Conservation (phyloP, 169 alveolate species). For the Cystoisospora suis region DNA sequence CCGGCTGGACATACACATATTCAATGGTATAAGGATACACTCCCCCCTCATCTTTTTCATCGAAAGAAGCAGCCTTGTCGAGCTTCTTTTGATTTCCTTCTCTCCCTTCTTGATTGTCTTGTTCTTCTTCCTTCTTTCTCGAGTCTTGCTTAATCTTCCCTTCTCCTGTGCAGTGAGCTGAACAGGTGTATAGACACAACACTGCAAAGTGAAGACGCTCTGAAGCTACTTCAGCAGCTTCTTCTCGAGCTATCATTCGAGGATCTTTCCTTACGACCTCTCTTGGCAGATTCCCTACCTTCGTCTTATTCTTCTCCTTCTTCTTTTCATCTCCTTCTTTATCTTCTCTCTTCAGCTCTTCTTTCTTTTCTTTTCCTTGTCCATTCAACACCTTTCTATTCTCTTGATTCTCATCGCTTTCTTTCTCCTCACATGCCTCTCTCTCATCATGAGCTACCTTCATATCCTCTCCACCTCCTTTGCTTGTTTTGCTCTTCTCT, state of each 20-base stretch:
- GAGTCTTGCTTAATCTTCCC: background rate
- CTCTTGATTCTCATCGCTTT: background rate
- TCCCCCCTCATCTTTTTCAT: too few relatives aligned
- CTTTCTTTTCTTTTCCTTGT: background rate
- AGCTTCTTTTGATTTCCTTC: background rate
- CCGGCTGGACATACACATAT: conserved; percentile 62
- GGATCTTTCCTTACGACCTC: too few relatives aligned
- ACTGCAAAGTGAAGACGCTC: conserved; percentile 54
- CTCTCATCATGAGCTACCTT: background rate
- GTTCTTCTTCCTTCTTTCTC: background rate
- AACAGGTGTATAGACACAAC: conserved; percentile 39
- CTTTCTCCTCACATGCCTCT: background rate
- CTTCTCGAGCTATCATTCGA: too few relatives aligned
- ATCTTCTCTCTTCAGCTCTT: background rate
- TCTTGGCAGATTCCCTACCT: too few relatives aligned
- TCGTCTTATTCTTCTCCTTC: too few relatives aligned
- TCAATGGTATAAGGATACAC: conserved; percentile 28
- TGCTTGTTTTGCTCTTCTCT: too few relatives aligned
- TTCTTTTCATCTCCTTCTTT: background rate
- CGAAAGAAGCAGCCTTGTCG: too few relatives aligned
- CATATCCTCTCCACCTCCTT: too few relatives aligned
- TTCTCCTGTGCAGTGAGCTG: conserved; percentile 27
- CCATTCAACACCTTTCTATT: background rate
- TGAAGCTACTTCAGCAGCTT: conserved; percentile 32
- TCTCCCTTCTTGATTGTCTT: too few relatives aligned